Evolutionary conservation across 768 basidiomycete species (phyloP), one percentile per base, ranked within the genome.

Genomic region (Crepidotus variabilis): DNA sequence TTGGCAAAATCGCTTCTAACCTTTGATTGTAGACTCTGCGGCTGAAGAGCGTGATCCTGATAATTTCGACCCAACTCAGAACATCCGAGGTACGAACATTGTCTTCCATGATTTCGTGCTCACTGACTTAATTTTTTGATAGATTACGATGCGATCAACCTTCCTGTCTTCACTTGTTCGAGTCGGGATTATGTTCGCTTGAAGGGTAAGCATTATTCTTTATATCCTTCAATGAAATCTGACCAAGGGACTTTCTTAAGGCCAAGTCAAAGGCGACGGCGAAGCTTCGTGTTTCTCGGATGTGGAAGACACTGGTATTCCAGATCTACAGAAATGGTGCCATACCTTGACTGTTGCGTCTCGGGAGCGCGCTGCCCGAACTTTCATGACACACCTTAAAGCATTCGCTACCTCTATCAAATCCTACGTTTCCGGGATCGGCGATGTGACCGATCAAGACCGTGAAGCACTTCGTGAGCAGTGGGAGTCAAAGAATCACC

Each of bases 101-200:
- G 13, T 18, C 39, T 47, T 18, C 36, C 22, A 8, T 52, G 2
- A 24, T 18, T 49, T 11, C 48, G 33, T n/a, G 22, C 16, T 54
- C 32, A 35, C 20, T 50, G n/a, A 24, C 18, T n/a, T 16, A 16
- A 50, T 21, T 34, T n/a, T 10, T 14, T n/a, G 7, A 28, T 39
- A 85, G 85, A 86, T 62, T 86, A 86, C 59, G 75, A 77, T 24
- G 75, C 72, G 1, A 85, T 86, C 52, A 73, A 85, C 57, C 76
- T 87, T 3, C 85, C 85, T 1, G 83, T 84, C 10, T 86, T 86
- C 66, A 83, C 82, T 16, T 78, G 75, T 55, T 86, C 84, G 0
- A 77, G 81, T 39, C 76, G 84, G 16, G 84, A 87, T 64, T 86
- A 87, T 59, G 75, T 84, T 16, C 72, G 84, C 43, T 64, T 85